Evolutionary conservation across 2,329 filamentous ascomycete species (phyloP).

Genomic region (Penicillium italicum): DNA sequence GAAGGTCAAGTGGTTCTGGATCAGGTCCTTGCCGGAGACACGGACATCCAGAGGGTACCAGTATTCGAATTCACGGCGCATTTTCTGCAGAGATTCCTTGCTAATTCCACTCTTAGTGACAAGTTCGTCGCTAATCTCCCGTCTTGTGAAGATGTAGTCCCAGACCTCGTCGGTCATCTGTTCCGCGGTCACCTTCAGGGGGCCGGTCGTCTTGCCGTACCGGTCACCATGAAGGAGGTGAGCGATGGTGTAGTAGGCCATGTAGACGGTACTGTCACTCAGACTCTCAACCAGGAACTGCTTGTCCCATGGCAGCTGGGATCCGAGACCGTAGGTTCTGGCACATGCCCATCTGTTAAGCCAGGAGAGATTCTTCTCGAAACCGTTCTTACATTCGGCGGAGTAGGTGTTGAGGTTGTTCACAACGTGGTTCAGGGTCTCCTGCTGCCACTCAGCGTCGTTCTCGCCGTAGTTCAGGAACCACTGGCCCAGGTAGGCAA

Average conservation of each 20-base stretch:
- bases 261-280: conserved; percentile 87
- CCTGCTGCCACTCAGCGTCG: conserved; percentile 70
- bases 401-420: conserved; percentile 75
- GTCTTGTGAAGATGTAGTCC: conserved; percentile 88
- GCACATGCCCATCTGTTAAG: conserved; percentile 94
- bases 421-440: conserved; percentile 68
- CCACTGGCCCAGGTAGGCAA: conserved; percentile 93
- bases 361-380: conserved; percentile 85
- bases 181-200: conserved; percentile 67
- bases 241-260: conserved; percentile 59
- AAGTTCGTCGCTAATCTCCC: conserved; percentile 64
- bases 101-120: conserved; percentile 65
- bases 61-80: conserved; percentile 93
- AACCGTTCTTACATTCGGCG: conserved; percentile 71
- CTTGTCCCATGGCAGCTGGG: conserved; percentile 90
- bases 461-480: conserved; percentile 95
- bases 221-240: conserved; percentile 75
- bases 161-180: conserved; percentile 94
- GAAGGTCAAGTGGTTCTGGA: conserved; percentile 92
- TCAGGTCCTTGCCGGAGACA: conserved; percentile 86
- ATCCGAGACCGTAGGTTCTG: conserved; percentile 85
- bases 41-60: conserved; percentile 92
- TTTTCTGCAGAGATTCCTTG: conserved; percentile 67
- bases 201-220: conserved; percentile 70
- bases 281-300: conserved; percentile 89